phyloP scores from a whole-genome alignment of 192 early-diverging fungal species.

The Globomyces pollinis-pini region DNA sequence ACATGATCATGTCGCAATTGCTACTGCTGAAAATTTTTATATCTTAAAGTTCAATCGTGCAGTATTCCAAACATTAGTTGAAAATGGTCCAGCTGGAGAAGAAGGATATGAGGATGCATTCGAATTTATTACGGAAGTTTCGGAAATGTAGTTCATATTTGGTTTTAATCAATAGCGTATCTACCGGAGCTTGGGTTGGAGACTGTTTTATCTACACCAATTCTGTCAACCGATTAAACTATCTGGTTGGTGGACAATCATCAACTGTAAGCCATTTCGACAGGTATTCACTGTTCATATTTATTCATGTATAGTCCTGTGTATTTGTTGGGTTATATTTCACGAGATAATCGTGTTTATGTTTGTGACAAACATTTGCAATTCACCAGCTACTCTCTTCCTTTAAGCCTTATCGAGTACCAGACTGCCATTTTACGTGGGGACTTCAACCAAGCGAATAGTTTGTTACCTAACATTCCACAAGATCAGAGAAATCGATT shows the following conservation, averaged over 20 bases:
- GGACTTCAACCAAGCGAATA: slow-evolving; percentile 74
- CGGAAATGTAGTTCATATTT: slow-evolving; percentile 51
- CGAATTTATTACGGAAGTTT: slow-evolving; percentile 89
- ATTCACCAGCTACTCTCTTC: slow-evolving; percentile 82
- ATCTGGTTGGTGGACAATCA: slow-evolving; percentile 88
- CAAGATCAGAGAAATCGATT: slow-evolving; percentile 81
- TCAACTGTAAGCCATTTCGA: slow-evolving; percentile 97
- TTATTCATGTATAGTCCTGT: slow-evolving; percentile 48
- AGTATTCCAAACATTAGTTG: slow-evolving; percentile 68
- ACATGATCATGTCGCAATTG: slow-evolving; percentile 84
- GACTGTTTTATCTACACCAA: slow-evolving; percentile 99
- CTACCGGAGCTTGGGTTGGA: slow-evolving; percentile 94
- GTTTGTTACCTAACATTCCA: slow-evolving; percentile 78
- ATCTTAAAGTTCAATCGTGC: slow-evolving; percentile 89
- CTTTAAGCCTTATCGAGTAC: slow-evolving; percentile 93
- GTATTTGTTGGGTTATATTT: slow-evolving; percentile 91
- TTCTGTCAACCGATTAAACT: slow-evolving; percentile 82
- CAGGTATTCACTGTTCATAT: no score
- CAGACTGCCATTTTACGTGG: slow-evolving; percentile 95
- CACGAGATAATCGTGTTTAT: slow-evolving; percentile 89
- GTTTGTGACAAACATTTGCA: slow-evolving; percentile 90
- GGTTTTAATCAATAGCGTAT: slow-evolving; percentile 55
- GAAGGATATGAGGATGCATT: slow-evolving; percentile 96
- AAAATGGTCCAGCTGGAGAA: slow-evolving; percentile 67
- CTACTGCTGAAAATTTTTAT: slow-evolving; percentile 89